Evolutionary conservation across 225 moss, liverwort and hornwort genomes (phyloP).

Genomic region (Polytrichum formosum): DNA sequence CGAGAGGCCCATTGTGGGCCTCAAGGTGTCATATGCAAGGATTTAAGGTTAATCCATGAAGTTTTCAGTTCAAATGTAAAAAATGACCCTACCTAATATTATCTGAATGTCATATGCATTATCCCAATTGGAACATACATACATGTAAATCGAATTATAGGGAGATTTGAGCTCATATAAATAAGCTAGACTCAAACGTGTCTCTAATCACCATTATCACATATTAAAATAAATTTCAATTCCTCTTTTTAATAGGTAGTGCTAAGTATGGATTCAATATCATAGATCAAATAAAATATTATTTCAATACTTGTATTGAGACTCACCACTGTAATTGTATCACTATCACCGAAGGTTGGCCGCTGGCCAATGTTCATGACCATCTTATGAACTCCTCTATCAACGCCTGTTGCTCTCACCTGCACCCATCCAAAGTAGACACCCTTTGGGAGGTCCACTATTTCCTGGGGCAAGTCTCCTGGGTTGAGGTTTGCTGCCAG

Average conservation of each 20-base stretch:
- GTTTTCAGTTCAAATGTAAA: too few relatives aligned
- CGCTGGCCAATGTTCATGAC: constrained; percentile 89
- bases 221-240: neutral
- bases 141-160: too few relatives aligned
- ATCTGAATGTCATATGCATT: neutral
- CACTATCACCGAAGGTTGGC: constrained; percentile 77
- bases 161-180: too few relatives aligned
- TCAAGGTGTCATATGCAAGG: too few relatives aligned
- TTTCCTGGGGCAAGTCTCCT: constrained; percentile 46
- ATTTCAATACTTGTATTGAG: neutral
- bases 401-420: constrained; percentile 47
- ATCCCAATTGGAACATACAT: neutral
- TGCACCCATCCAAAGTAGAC: constrained; percentile 92
- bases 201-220: neutral
- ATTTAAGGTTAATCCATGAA: too few relatives aligned
- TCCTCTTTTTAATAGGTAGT: neutral
- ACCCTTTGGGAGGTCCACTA: constrained; percentile 69
- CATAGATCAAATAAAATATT: neutral
- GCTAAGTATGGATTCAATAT: too few relatives aligned
- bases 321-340: constrained; percentile 58
- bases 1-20: too few relatives aligned
- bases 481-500: constrained; percentile 73
- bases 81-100: too few relatives aligned
- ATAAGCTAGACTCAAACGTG: too few relatives aligned
- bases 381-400: constrained; percentile 74